Percentiles rank a stretch among this genome's conserved stretches.
Evolutionary conservation across 2,329 filamentous ascomycete genomes (phyloP).

Genomic region (Massarina eburnea): DNA sequence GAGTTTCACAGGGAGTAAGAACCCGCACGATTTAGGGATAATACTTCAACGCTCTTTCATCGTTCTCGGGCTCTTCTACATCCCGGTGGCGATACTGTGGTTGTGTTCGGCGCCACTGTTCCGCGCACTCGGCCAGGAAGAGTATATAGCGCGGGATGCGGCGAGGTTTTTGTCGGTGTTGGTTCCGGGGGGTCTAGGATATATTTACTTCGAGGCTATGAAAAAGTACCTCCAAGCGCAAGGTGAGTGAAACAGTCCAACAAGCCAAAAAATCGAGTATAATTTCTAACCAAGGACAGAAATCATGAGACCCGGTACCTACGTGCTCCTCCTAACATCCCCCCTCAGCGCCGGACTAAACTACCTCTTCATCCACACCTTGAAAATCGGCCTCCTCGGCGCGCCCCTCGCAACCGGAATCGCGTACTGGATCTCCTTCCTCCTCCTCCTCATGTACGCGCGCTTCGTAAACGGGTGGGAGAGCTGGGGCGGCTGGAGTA

Average conservation of each 20-base stretch:
- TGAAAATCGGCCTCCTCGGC: slow-evolving; percentile 72
- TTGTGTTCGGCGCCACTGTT: slow-evolving; percentile 74
- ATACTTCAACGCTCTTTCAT: slow-evolving; percentile 76
- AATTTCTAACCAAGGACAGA: slow-evolving; percentile 42
- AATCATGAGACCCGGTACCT: slow-evolving; percentile 66
- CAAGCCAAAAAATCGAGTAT: too few species aligned
- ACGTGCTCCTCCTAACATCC: slow-evolving; percentile 62
- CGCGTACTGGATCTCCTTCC: slow-evolving; percentile 82
- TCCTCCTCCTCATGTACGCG: slow-evolving; percentile 73
- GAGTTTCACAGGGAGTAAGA: slow-evolving; percentile 77
- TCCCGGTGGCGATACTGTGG: slow-evolving; percentile 74
- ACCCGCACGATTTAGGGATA: slow-evolving; percentile 76
- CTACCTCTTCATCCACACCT: slow-evolving; percentile 71
- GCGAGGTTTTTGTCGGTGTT: slow-evolving; percentile 72
- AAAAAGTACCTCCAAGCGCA: slow-evolving; percentile 63
- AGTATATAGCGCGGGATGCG: slow-evolving; percentile 73
- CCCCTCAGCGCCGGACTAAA: slow-evolving; percentile 61
- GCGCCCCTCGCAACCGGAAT: slow-evolving; percentile 81
- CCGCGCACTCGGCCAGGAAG: slow-evolving; percentile 72
- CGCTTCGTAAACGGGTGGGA: slow-evolving; percentile 69
- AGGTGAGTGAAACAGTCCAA: slow-evolving; percentile 41
- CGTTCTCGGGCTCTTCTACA: slow-evolving; percentile 71
- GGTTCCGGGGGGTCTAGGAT: slow-evolving; percentile 80
- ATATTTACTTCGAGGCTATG: slow-evolving; percentile 83
- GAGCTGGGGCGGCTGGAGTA: slow-evolving; percentile 77